Percentiles rank a stretch among this genome's conserved stretches.
Evolutionary conservation across 768 basidiomycete species (phyloP).

Genomic region (Suillus weaverae): DNA sequence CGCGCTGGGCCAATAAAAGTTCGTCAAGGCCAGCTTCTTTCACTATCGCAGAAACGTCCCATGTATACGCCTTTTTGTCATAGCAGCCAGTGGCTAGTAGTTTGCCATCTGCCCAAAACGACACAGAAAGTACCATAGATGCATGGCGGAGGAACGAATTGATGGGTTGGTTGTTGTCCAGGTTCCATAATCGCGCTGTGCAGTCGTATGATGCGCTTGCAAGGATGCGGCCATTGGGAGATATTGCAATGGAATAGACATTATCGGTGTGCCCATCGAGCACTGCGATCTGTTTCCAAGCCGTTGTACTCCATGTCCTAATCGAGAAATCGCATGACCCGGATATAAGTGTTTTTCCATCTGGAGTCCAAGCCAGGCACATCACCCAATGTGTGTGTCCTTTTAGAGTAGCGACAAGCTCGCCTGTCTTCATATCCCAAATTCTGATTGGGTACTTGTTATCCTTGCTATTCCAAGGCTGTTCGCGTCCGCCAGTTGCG

Average conservation of each 20-base stretch:
- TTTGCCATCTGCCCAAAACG: neutral
- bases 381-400: neutral
- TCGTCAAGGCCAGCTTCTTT: neutral
- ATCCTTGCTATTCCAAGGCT: no score
- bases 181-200: no score
- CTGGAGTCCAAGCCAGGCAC: neutral
- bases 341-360: neutral
- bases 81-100: neutral
- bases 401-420: neutral
- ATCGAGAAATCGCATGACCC: fast-evolving
- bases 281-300: no score
- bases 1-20: neutral
- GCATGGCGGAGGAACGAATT: no score
- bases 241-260: no score
- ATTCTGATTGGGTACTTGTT: neutral
- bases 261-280: no score
- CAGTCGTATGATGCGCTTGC: no score
- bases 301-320: neutral
- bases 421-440: neutral
- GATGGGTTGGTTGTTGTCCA: no score
- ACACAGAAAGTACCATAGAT: neutral
- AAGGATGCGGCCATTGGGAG: no score
- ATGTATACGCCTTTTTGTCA: neutral
- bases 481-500: no score
- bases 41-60: neutral